Percentiles rank a stretch among this genome's conserved stretches.
Conservation (phyloP, 2,329 filamentous ascomycete species). For the Epichloe sylvatica region DNA sequence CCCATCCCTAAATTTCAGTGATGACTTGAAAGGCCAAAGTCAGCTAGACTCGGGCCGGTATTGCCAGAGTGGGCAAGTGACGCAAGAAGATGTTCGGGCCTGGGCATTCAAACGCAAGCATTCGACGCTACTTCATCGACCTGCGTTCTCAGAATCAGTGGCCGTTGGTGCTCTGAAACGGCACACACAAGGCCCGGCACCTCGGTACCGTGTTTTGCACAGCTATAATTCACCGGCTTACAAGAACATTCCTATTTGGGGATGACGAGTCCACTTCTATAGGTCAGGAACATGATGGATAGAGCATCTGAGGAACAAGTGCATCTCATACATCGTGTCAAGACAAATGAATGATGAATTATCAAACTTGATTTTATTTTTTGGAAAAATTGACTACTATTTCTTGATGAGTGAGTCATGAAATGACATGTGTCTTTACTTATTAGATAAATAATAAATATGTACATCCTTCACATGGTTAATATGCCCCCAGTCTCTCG, state of each 20-base stretch:
- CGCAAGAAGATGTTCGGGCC: neutral
- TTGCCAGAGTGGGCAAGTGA: neutral
- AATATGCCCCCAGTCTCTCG: slow-evolving; percentile 38
- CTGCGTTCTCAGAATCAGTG: slow-evolving; percentile 3
- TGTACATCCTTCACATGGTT: neutral
- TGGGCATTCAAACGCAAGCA: slow-evolving; percentile 1
- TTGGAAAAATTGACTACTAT: too few relatives aligned
- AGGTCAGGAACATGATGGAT: neutral
- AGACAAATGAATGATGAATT: too few relatives aligned
- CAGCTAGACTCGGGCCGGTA: neutral
- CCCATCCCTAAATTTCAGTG: too few relatives aligned
- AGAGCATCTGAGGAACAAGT: neutral
- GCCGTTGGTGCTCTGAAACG: slow-evolving; percentile 1
- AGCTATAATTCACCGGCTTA: slow-evolving; percentile 47
- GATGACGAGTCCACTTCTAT: slow-evolving; percentile 15
- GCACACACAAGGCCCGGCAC: slow-evolving; percentile 16
- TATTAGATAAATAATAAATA: too few relatives aligned
- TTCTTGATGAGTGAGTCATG: too few relatives aligned
- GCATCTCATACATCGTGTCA: neutral
- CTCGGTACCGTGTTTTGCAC: slow-evolving; percentile 39
- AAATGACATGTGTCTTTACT: too few relatives aligned
- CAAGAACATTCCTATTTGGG: slow-evolving; percentile 40
- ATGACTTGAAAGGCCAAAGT: neutral
- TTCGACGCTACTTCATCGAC: slow-evolving; percentile 4
- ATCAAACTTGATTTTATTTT: too few relatives aligned